A percentile compares a stretch with the other conserved stretches of the same genome.
These are phyloP conservation scores for Sindora glabra DNA, from an alignment of 306 rosid genomes.

Conservation along the genomic window DNA sequence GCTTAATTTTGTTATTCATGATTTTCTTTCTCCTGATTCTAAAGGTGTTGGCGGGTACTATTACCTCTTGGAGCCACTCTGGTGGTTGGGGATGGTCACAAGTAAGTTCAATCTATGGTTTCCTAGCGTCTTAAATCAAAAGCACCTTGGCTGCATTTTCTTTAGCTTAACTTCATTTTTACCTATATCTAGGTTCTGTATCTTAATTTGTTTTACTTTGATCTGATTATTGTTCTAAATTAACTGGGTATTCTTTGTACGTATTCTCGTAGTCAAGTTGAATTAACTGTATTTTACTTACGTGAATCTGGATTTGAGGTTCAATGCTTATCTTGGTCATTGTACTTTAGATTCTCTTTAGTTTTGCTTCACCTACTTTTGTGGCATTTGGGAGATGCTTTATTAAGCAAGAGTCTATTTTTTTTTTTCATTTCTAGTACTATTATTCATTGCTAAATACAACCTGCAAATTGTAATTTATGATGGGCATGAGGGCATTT, in stretches of 20 bases:
- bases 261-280: conserved; percentile 5
- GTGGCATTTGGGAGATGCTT: neutral
- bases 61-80: conserved; percentile 82
- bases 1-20: conserved; percentile 1
- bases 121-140: neutral
- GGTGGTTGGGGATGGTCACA: conserved; percentile 84
- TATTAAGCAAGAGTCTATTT: neutral
- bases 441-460: neutral
- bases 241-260: neutral
- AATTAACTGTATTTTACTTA: neutral
- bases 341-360: neutral
- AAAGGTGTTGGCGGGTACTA: conserved; percentile 77
- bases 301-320: conserved; percentile 15
- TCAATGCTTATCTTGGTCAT: neutral
- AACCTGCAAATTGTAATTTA: neutral
- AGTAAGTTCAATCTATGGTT: conserved; percentile 37
- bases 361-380: neutral
- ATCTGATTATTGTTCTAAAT: neutral
- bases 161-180: conserved; percentile 11
- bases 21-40: conserved; percentile 10
- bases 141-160: neutral
- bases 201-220: conserved; percentile 9
- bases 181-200: neutral
- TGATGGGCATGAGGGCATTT: conserved; percentile 2
- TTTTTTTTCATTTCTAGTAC: neutral